Evolutionary conservation across 805 yeast genomes (phyloP), one percentile per base, ranked within the genome.

Genomic region (Candida pseudoglaebosa): DNA sequence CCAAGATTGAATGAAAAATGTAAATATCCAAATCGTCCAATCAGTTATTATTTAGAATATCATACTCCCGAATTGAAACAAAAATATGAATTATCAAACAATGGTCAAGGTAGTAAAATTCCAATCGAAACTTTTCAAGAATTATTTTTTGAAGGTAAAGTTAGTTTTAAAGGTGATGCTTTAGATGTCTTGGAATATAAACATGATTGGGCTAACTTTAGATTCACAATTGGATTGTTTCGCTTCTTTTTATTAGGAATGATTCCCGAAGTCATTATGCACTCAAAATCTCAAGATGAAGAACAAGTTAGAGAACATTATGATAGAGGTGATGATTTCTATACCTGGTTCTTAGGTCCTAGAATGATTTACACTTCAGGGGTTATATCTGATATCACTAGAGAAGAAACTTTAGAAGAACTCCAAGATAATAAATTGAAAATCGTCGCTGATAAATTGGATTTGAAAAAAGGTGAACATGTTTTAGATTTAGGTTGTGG

Each of bases 241-340:
- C 82, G 74, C 60, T 89, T 73, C 68, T 89, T 88, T 70, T 63
- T 88, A 48, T 74, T 86, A 36, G 95, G 93, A 34, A 78, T 88
- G 84, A 84, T 88, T 48, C 96, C 96, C 32, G 96, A 88, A 67
- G 95, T 88, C 41, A 83, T 88, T 53, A 61, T 88, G 80, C 96
- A 88, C 70, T 82, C 95, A 48, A 80, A 87, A 59, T 84, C 95
- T 15, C 96, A 88, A 70, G 96, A 89, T 61, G 96, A 88, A 70
- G 96, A 88, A 67, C 96, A 88, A 67, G 96, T 88, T 41, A 80
- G 95, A 65, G 96, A 84, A 56, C 95, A 88, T 68, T 88, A 88
- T 62, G 96, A 89, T 71, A 84, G 96, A 53, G 96, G 96, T 63
- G 96, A 88, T 59, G 96, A 89, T 65, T 88, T 88, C 65, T 89